A percentile compares a stretch with the other conserved stretches of the same genome.
These are phyloP conservation scores for Aphanomyces stellatus DNA, from an alignment of 352 stramenopile genomes.

Conservation along the genomic window DNA sequence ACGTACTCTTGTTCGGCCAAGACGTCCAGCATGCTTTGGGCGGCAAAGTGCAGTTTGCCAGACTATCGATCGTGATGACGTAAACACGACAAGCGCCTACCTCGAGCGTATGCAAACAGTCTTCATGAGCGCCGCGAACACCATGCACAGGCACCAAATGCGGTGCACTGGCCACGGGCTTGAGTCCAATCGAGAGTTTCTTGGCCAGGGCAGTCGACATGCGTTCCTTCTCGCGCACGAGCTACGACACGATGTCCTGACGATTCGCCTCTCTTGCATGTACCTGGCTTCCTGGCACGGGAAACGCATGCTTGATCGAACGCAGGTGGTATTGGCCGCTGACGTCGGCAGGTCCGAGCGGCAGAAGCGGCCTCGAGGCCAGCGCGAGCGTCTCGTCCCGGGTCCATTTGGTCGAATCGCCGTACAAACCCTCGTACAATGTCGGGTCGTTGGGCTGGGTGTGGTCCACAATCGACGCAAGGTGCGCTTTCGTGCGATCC, in stretches of 20 bases:
- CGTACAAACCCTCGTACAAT: conserved; percentile 3
- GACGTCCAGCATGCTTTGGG: neutral
- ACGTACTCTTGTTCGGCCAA: conserved; percentile 4
- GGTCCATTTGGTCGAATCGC: conserved; percentile 6
- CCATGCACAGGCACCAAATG: neutral
- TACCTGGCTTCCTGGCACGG: conserved; percentile 54
- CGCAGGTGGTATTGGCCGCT: conserved; percentile 58
- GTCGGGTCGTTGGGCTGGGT: conserved; percentile 1
- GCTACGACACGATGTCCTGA: neutral
- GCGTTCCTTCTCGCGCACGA: conserved; percentile 56
- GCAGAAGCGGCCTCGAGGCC: conserved; percentile 32
- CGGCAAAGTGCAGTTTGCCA: conserved; percentile 15
- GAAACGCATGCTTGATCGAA: conserved; percentile 61
- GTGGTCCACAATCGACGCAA: neutral
- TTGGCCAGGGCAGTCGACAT: conserved; percentile 46
- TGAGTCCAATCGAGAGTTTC: conserved; percentile 31
- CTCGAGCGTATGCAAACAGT: conserved; percentile 19
- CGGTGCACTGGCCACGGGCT: neutral
- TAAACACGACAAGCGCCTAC: neutral
- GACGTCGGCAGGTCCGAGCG: conserved; percentile 39
- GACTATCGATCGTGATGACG: neutral
- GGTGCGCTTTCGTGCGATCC: neutral
- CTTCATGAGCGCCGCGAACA: neutral
- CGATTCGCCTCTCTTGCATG: neutral
- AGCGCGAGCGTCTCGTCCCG: conserved; percentile 25